Evolutionary conservation across 2,329 filamentous ascomycete genomes (phyloP).

Genomic region (Arthrobotrys iridis): DNA sequence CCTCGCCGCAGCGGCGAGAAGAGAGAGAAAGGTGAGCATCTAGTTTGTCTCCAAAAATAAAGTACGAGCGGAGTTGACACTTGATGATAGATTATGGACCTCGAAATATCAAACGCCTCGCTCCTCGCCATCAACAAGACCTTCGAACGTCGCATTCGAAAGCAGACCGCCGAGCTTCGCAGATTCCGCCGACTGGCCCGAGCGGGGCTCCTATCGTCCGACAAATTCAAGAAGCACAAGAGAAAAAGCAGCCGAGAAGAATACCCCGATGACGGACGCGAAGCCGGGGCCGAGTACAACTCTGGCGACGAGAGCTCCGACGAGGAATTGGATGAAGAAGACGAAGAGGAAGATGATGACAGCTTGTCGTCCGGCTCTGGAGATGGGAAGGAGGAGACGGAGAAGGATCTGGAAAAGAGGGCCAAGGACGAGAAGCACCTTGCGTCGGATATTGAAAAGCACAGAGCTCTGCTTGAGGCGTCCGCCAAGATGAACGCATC

Average conservation of each 20-base stretch:
- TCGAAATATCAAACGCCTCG: constrained; percentile 96
- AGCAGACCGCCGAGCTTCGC: constrained; percentile 87
- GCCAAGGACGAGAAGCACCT: constrained; percentile 82
- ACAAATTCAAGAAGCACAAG: constrained; percentile 26
- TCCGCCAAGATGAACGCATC: constrained; percentile 96
- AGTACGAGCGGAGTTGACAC: constrained; percentile 17
- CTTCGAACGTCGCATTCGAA: constrained; percentile 87
- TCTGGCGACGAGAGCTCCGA: constrained; percentile 60
- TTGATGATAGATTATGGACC: constrained; percentile 69
- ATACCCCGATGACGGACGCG: constrained; percentile 56
- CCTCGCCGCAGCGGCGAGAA: constrained; percentile 83
- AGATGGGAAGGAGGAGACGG: constrained; percentile 59
- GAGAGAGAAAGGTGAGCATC: constrained; percentile 81
- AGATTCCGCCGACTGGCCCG: constrained; percentile 86
- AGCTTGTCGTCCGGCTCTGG: constrained; percentile 65
- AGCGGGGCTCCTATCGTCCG: constrained; percentile 74
- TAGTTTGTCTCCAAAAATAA: background rate
- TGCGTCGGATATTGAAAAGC: constrained; percentile 84
- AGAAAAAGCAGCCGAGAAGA: constrained; percentile 57
- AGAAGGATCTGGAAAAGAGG: constrained; percentile 67
- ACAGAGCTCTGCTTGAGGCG: constrained; percentile 86
- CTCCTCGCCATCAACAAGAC: constrained; percentile 94
- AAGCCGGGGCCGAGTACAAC: constrained; percentile 62
- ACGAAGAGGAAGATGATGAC: constrained; percentile 62
- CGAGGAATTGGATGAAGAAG: constrained; percentile 63